Base-by-base conservation (phyloP, 805 yeast genomes). In the Suhomyces emberorum region DNA sequence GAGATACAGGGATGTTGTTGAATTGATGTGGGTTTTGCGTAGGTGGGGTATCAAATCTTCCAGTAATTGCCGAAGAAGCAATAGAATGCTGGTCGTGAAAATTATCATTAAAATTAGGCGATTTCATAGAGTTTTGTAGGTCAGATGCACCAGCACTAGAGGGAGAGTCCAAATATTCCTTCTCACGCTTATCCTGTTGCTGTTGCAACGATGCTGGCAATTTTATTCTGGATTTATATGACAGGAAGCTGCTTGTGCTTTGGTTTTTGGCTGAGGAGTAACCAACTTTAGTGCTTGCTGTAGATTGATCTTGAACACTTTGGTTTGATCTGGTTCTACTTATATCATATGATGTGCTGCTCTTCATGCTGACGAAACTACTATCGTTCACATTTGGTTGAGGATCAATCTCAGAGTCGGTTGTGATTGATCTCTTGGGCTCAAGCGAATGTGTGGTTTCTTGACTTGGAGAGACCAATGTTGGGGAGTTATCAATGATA, bases 151-250 rank as follows among this genome's bases (percentile, higher is more conserved):
- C n/a, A 11, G 6, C n/a, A 23, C 11, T 23, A 15, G 34, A 24
- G 15, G 29, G 29, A 26, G 31, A 16, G 9, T 8, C 20, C 10
- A 12, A 9, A 18, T 14, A 15, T 12, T 32, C 34, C 21, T 17
- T 32, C 15, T 32, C 34, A 7, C 34, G 28, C 22, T 16, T 30
- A 12, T 35, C 34, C 7, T 37, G 38, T 30, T 38, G 49, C 7
- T 44, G 51, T 33, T 58, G 61, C 23, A 58, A 38, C 3, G 61
- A 45, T 5, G 57, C 51, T 6, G 67, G 68, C 21, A 62, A 43
- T 40, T 57, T 61, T 28, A 61, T 58, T 28, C 67, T 44, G 7
- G 65, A 52, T 33, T 59, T 57, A 42, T 58, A 60, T 5, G 59
- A 49, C 10, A 34, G 52, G 34, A 54, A 53, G 27, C 63, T 59